phyloP scores from a whole-genome alignment of 139 green algal species.

The Trebouxia sp. region DNA sequence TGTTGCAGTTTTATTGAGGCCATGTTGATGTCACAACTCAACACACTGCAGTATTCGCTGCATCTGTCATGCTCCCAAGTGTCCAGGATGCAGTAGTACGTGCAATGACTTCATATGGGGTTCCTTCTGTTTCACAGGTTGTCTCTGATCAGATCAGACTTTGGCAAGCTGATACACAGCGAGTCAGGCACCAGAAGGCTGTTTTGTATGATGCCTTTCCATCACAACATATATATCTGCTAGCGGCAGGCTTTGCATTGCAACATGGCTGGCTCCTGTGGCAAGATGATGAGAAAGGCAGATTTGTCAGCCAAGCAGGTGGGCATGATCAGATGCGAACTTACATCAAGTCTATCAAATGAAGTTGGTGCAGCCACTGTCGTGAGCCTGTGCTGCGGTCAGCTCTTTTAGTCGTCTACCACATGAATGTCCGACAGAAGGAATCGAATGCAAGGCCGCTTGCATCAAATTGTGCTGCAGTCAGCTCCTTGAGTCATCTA shows the following conservation, averaged over 20 bases:
- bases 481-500: no score
- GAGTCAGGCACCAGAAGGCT: constrained; percentile 44
- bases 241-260: constrained; percentile 39
- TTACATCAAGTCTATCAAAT: neutral
- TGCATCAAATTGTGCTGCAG: no score
- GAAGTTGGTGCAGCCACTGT: neutral
- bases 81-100: neutral
- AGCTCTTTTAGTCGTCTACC: no score
- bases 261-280: constrained; percentile 54
- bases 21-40: neutral
- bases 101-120: neutral
- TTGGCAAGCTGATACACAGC: constrained; percentile 75
- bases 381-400: neutral
- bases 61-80: neutral
- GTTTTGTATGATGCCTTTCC: constrained; percentile 74
- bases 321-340: constrained; percentile 19
- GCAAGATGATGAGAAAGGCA: constrained; percentile 40
- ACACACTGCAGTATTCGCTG: neutral
- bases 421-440: no score
- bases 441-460: no score
- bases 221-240: constrained; percentile 50
- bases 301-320: constrained; percentile 13
- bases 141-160: constrained; percentile 80
- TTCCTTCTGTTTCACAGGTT: constrained; percentile 46
- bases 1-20: neutral